Base-by-base conservation (phyloP, 1,284 basidiomycete genomes). In the Sanghuangporus weigelae region DNA sequence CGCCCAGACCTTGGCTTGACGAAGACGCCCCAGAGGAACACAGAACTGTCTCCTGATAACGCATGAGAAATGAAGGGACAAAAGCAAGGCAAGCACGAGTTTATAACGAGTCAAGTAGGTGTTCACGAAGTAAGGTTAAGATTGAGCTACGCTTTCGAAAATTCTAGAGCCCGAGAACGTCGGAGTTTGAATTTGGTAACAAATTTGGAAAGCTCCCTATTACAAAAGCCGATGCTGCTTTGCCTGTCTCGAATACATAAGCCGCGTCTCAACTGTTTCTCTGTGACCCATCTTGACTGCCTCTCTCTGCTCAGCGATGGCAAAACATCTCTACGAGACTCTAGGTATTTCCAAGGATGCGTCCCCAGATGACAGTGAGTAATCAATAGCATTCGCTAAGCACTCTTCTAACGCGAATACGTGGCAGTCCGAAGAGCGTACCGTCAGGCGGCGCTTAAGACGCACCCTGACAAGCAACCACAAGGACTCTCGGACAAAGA, bases 381-480 rank as follows among this genome's bases (percentile, higher is more conserved):
- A 26, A 7, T 14, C 62, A 36, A 59, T 53, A 62, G 21, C 3
- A n/a, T 53, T n/a, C 35, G 21, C 26, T 39, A 50, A 38, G 19
- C 54, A 21, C n/a, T 36, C 46, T 26, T 42, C 14, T 21, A 23
- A 62, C 58, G 21, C 11, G 10, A 51, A 39, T 38, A 14, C 38
- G 40, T 40, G 54, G 23, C 64, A 88, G 86, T 88, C 64, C 81
- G 83, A 61, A 84, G 78, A 69, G 86, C 85, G 2, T 88, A 87
- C 72, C 83, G 80, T 67, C 79, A 79, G 65, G 81, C 79, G 64
- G 85, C 81, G 8, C 75, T 88, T 36, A 81, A 83, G 70, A 88
- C 86, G 6, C 86, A 88, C 70, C 86, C 86, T 10, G 86, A 88
- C 68, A 86, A 85, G 68, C 78, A 85, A 46, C 79, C 81, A 14